phyloP scores from a whole-genome alignment of 495 filamentous ascomycete species.

The Acidiella bohemica region DNA sequence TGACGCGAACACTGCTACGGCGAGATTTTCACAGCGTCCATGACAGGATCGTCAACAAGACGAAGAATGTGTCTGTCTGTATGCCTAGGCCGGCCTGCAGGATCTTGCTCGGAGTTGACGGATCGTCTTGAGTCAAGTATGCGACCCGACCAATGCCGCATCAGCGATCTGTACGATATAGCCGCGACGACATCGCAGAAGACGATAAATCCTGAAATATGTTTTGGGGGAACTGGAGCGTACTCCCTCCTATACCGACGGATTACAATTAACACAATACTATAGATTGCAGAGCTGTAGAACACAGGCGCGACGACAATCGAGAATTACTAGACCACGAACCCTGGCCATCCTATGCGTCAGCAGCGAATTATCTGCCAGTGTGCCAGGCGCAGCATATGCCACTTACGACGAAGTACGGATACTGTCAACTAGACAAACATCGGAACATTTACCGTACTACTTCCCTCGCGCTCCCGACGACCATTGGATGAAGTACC shows the following conservation, averaged over 20 bases:
- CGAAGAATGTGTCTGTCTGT: constrained; percentile 36
- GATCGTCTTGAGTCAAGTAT: constrained; percentile 30
- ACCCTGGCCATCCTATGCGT: constrained; percentile 29
- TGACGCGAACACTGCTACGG: constrained; percentile 1
- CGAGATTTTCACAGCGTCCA: constrained; percentile 8
- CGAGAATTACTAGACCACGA: constrained; percentile 45
- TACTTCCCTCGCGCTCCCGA: constrained; percentile 29
- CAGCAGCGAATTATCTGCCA: neutral
- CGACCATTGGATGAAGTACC: constrained; percentile 43
- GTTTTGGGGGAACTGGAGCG: constrained; percentile 23
- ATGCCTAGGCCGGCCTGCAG: constrained; percentile 38
- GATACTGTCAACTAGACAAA: constrained; percentile 27
- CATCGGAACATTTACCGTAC: constrained; percentile 44
- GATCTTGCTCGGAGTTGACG: constrained; percentile 37
- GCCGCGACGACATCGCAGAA: constrained; percentile 37
- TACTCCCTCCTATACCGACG: constrained; percentile 26
- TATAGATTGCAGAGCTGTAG: constrained; percentile 40
- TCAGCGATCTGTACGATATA: constrained; percentile 39
- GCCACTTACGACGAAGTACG: constrained; percentile 31
- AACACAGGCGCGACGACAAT: constrained; percentile 45
- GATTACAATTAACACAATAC: constrained; percentile 31
- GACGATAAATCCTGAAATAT: constrained; percentile 38
- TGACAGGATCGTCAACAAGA: constrained; percentile 34
- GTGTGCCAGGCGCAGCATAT: neutral
- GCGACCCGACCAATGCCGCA: constrained; percentile 37